Conservation (phyloP, 2,329 filamentous ascomycete genomes). For the Ophiostoma quercus region DNA sequence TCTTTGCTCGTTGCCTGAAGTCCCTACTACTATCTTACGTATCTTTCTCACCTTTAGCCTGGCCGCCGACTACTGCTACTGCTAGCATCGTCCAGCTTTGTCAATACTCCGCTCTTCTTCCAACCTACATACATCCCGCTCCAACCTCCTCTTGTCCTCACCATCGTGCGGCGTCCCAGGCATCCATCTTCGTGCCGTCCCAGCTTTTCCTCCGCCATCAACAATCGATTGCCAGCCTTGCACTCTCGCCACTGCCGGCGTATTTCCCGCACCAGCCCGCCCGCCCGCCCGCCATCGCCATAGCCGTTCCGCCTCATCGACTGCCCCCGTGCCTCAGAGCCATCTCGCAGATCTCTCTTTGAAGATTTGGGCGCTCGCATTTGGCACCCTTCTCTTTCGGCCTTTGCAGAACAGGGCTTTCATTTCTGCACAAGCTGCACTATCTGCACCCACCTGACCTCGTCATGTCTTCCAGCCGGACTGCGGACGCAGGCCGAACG, state of each 20-base stretch:
- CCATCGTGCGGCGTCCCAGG: not conserved
- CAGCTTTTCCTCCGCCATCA: not conserved
- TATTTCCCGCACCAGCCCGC: constrained; percentile 5
- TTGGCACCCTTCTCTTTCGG: not conserved
- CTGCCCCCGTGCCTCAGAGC: not conserved
- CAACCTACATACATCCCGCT: constrained; percentile 14
- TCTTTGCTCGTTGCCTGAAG: constrained; percentile 22
- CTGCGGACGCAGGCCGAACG: constrained; percentile 5
- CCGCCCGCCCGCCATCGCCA: not conserved
- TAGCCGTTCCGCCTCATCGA: not conserved
- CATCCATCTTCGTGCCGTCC: not conserved
- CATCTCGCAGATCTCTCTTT: not conserved
- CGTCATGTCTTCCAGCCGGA: constrained; percentile 20
- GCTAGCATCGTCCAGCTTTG: constrained; percentile 14
- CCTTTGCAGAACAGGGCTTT: constrained; percentile 7
- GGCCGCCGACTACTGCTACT: not conserved
- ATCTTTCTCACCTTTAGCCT: constrained; percentile 16
- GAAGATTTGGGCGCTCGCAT: not conserved
- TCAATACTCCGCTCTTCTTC: constrained; percentile 13
- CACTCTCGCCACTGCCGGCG: constrained; percentile 12
- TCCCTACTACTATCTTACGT: constrained; percentile 18
- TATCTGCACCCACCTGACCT: constrained; percentile 5
- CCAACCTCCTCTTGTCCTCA: not conserved
- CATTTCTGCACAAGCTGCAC: constrained; percentile 10
- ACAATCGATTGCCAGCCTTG: not conserved